These are phyloP conservation scores for Echium plantagineum DNA, from an alignment of 257 asterid species.

Conservation along the genomic window DNA sequence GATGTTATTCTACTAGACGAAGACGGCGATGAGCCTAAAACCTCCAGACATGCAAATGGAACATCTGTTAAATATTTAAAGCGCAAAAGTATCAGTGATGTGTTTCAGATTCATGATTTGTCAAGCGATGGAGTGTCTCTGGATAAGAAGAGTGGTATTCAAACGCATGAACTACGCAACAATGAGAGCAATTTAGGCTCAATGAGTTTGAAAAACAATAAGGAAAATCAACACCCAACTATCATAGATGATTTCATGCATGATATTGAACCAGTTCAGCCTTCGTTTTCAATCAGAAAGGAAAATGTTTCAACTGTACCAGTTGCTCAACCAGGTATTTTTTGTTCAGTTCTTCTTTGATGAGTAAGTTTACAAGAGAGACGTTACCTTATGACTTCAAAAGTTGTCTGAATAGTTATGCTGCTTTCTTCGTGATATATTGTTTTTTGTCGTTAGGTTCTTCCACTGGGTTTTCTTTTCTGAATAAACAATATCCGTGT, in stretches of 20 bases:
- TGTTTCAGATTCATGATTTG: constrained; percentile 12
- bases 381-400: background rate
- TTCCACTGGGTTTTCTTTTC: background rate
- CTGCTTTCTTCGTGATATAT: no score
- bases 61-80: constrained; percentile 6
- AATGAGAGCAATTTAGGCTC: constrained; percentile 24
- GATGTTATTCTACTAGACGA: constrained; percentile 12
- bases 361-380: background rate
- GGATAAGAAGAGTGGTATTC: constrained; percentile 25
- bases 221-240: constrained; percentile 14
- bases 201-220: constrained; percentile 12
- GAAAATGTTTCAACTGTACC: constrained; percentile 23
- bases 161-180: constrained; percentile 16
- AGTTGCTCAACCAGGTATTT: constrained; percentile 36
- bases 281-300: constrained; percentile 27
- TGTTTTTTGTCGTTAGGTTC: background rate
- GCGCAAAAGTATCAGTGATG: constrained; percentile 11
- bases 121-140: constrained; percentile 19
- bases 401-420: no score
- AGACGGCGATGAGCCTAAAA: constrained; percentile 11
- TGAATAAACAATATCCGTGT: background rate
- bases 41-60: constrained; percentile 18
- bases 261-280: constrained; percentile 24
- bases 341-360: constrained; percentile 1
- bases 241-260: constrained; percentile 38